Conservation (phyloP, 2,329 filamentous ascomycete species). For the Claviceps sp. region DNA sequence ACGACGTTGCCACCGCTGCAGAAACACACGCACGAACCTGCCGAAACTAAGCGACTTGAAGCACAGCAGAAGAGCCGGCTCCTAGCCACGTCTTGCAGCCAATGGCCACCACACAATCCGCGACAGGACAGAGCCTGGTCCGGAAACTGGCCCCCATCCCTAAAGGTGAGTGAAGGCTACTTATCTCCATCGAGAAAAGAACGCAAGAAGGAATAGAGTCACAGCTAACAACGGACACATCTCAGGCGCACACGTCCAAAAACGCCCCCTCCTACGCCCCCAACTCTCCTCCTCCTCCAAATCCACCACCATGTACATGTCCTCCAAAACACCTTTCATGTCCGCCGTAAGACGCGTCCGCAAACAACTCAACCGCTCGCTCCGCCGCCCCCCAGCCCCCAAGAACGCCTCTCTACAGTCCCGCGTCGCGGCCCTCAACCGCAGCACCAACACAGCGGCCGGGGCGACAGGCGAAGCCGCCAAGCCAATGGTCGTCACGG, state of each 20-base stretch:
- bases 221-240: neutral
- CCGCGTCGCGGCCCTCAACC: conserved; percentile 30
- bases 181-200: neutral
- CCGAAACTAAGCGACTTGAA: neutral
- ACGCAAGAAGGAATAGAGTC: neutral
- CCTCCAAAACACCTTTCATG: conserved; percentile 52
- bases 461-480: neutral
- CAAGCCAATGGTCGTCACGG: conserved; percentile 28
- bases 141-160: conserved; percentile 1
- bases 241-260: conserved; percentile 34
- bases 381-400: conserved; percentile 31
- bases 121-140: neutral
- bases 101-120: neutral
- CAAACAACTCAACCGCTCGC: conserved; percentile 44
- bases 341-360: conserved; percentile 52
- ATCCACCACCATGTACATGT: conserved; percentile 47
- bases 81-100: neutral
- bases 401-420: conserved; percentile 31
- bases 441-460: conserved; percentile 16
- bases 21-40: neutral
- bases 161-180: conserved; percentile 1
- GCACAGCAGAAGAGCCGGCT: neutral
- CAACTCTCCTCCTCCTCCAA: conserved; percentile 30
- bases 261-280: conserved; percentile 31
- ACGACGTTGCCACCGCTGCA: neutral